Evolutionary conservation across 768 basidiomycete genomes (phyloP).

Genomic region (Hypsizygus marmoreus): DNA sequence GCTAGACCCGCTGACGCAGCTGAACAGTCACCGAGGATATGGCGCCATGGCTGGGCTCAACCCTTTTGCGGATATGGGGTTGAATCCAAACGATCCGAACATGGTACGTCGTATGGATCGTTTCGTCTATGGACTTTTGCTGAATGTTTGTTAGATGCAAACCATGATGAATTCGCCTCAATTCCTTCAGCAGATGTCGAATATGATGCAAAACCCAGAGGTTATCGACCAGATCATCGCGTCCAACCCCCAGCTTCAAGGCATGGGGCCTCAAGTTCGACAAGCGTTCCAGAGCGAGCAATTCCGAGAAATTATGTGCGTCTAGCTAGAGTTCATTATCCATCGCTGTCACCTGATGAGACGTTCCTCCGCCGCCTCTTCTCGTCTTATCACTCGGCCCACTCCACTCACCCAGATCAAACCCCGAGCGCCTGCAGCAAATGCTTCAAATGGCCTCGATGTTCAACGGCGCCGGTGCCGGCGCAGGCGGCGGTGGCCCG

Average conservation of each 20-base stretch:
- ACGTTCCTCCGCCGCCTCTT: not conserved
- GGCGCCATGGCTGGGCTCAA: constrained; percentile 86
- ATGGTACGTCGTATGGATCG: constrained; percentile 71
- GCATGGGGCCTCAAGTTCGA: constrained; percentile 80
- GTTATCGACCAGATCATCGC: constrained; percentile 86
- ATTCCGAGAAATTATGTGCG: constrained; percentile 77
- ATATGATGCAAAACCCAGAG: constrained; percentile 85
- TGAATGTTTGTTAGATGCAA: constrained; percentile 67
- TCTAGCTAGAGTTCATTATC: constrained; percentile 11
- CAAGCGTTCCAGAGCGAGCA: constrained; percentile 75
- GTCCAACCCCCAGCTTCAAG: constrained; percentile 73
- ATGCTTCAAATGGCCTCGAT: constrained; percentile 75
- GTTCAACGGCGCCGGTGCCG: no score
- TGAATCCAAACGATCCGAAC: constrained; percentile 93
- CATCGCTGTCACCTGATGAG: not conserved
- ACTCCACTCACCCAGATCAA: constrained; percentile 46
- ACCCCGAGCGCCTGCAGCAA: constrained; percentile 73
- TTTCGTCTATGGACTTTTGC: no score
- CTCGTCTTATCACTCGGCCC: not conserved
- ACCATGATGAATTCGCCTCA: constrained; percentile 83
- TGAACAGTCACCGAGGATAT: constrained; percentile 78
- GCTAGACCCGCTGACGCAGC: constrained; percentile 80
- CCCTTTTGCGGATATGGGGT: constrained; percentile 88
- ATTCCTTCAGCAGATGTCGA: constrained; percentile 86
- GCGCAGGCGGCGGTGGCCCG: constrained; percentile 35